phyloP scores from a whole-genome alignment of 2,329 filamentous ascomycete species.

The Basipetospora chlamydospora region DNA sequence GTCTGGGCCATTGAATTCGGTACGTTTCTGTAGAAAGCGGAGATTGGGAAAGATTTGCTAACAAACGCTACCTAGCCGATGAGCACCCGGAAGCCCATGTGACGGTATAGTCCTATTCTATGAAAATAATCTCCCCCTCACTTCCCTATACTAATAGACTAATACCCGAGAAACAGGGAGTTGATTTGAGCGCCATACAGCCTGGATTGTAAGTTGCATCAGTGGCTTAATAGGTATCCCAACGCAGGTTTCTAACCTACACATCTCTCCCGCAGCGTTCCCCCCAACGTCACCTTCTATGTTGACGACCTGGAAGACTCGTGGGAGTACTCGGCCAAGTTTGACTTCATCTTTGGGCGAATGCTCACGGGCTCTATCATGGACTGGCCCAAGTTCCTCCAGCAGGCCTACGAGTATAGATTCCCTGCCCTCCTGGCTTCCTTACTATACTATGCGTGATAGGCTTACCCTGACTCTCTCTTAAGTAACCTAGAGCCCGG shows the following conservation, averaged over 20 bases:
- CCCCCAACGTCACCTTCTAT: slow-evolving; percentile 33
- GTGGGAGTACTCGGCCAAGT: slow-evolving; percentile 23
- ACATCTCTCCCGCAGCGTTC: slow-evolving; percentile 21
- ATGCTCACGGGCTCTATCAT: slow-evolving; percentile 16
- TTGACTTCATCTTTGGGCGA: slow-evolving; percentile 25
- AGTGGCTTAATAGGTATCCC: too few species aligned
- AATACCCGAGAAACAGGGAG: too few species aligned
- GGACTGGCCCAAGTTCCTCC: slow-evolving; percentile 19
- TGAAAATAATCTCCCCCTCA: rapidly evolving
- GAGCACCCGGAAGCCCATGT: slow-evolving; percentile 16
- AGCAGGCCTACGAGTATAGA: slow-evolving; percentile 19
- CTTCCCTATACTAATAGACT: too few species aligned
- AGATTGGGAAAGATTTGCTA: too few species aligned
- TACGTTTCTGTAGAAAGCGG: not conserved
- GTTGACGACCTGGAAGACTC: slow-evolving; percentile 26
- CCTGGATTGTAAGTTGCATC: slow-evolving; percentile 18
- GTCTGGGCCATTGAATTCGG: slow-evolving; percentile 19
- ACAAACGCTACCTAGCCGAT: slow-evolving; percentile 9
- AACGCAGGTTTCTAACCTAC: too few species aligned
- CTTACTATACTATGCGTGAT: too few species aligned
- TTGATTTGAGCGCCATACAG: slow-evolving; percentile 28
- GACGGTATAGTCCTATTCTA: too few species aligned
- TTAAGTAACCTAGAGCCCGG: slow-evolving; percentile 17
- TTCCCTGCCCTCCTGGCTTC: not conserved
- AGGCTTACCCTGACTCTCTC: too few species aligned